Evolutionary conservation across 2,329 filamentous ascomycete genomes (phyloP), one percentile per base, ranked within the genome.

Genomic region (Plectosphaerella sp.): DNA sequence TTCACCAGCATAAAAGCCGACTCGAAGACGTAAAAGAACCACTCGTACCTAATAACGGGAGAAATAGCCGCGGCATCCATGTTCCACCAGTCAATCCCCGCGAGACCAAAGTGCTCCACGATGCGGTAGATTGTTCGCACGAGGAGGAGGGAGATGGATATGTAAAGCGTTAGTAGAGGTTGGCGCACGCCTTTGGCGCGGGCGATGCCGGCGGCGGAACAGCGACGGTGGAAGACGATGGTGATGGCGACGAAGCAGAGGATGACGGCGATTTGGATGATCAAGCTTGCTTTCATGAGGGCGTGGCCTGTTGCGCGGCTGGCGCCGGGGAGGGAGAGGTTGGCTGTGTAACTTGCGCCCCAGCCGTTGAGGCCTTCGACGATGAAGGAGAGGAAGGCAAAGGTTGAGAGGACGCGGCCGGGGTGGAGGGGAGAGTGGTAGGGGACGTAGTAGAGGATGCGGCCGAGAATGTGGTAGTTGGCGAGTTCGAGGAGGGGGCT

Each of bases 391-490:
- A 80, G 57, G 35, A 67, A 67, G 14, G 70, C 72, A 54, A 79
- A 80, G 1, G 70, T 75, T 5, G 69, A 70, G 15, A 79, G 59
- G 15, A 78, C 72, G 24, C 70, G 65, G 20, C 70, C 67, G 0
- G 76, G 74, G 39, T 75, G 67, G 33, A 80, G 63, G 0, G 81
- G 82, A 0, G 82, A 73, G 52, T 79, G 72, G 60, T 84, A 80
- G 0, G 82, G 82, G 3, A 83, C 72, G 61, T 84, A 84, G 63
- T 79, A 80, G 18, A 87, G 71, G 12, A 83, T 71, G 4, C 82
- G 76, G 2, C 78, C 78, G 22, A 87, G 75, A 51, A 84, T 75
- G 58, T 83, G 76, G 64, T 86, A 86, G 60, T 86, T 84, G 51
- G 79, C 75, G 3, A 82, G 72, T 49, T 83, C 81, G 41, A 84